Percentiles rank a stretch among this genome's conserved stretches.
phyloP scores from a whole-genome alignment of 2,329 filamentous ascomycete genomes.

The Talaromyces sp. region DNA sequence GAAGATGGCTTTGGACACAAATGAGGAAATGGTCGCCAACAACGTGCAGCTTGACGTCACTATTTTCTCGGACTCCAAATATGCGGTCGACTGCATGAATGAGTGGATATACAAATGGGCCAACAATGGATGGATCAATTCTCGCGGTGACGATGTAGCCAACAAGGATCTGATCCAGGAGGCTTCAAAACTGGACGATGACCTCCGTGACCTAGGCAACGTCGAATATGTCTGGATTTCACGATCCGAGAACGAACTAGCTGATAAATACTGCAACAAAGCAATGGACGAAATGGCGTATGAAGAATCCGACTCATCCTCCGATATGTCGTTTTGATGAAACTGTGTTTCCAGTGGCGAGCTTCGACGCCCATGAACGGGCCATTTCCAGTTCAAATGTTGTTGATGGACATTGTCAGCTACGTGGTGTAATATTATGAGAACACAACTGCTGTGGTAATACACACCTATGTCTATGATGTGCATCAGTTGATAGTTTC shows the following conservation, averaged over 20 bases:
- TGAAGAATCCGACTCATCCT: no score
- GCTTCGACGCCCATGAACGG: no score
- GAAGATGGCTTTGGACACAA: not conserved
- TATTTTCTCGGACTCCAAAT: slow-evolving; percentile 1
- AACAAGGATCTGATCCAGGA: not conserved
- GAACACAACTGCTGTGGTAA: no score
- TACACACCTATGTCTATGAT: no score
- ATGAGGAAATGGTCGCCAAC: not conserved
- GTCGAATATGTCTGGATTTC: slow-evolving; percentile 1
- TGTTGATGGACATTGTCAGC: no score
- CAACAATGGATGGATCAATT: not conserved
- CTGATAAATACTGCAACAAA: not conserved
- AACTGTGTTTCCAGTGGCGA: no score
- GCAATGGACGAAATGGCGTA: not conserved
- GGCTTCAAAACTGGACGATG: not conserved
- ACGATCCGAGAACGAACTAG: not conserved
- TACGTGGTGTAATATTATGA: no score
- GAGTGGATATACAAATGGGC: slow-evolving; percentile 3
- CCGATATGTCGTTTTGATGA: no score
- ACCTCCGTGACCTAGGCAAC: not conserved
- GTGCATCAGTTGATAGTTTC: no score
- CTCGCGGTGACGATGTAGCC: not conserved
- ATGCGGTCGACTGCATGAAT: slow-evolving; percentile 3
- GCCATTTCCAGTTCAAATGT: not conserved
- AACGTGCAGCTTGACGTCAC: not conserved